Base-by-base conservation (phyloP, 2,329 filamentous ascomycete species). In the Periconia digitata region DNA sequence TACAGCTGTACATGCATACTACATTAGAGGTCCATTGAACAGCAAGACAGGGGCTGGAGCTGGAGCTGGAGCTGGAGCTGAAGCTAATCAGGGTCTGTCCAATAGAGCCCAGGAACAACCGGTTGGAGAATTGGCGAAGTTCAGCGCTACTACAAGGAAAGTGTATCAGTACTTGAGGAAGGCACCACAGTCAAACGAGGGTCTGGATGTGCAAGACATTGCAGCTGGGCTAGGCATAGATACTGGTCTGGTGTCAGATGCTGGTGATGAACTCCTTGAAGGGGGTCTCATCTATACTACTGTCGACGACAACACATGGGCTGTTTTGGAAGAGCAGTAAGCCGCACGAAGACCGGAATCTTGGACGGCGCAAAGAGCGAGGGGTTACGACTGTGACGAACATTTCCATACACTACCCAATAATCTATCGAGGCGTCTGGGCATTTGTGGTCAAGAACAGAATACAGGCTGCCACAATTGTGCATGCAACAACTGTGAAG, bases 231-330 rank as follows among this genome's bases (percentile, higher is more conserved):
- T 86, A 16, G 78, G 82, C 7, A 73, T 96, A 73, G 79, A 86
- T 8, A 73, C 85, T 23, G 78, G 79, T 21, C 89, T 95, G 39
- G 87, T 94, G 13, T 76, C 85, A 59, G 83, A 80, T 44, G 92
- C 85, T n/a, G 84, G 88, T 8, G 90, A 96, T 60, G 91, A 97
- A 72, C 72, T 99, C 64, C 72, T 90, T 37, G 78, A 78, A 2
- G 74, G 83, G 46, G 90, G 91, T 23, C 67, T 90, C 60, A 89
- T 96, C 56, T 99, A 90, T 74, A 90, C 90, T 22, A 99, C 95
- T 8, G 81, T 95, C 47, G 91, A 97, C 72, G 92, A 97, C 64
- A 82, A 89, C 72, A 97, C 92, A 1, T 97, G 89, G 86, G 90
- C 90, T 37, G 77, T 95, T 54, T 76, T 96, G 51, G 89, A 95